phyloP scores from a whole-genome alignment of 208 protist genomes.

The Acanthamoeba royreba region DNA sequence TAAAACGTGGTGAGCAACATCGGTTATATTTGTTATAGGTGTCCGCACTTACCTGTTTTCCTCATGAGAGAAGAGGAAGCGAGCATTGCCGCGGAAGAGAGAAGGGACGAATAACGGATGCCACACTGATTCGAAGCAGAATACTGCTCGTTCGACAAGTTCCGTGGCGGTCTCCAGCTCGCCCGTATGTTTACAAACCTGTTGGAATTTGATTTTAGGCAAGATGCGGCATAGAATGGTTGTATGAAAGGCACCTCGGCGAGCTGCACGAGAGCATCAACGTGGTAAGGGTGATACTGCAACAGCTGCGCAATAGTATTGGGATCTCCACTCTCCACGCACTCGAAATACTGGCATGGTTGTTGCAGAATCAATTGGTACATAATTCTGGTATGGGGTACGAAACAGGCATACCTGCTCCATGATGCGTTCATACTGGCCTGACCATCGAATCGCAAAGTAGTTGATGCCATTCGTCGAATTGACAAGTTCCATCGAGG shows the following conservation, averaged over 20 bases:
- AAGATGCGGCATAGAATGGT: neutral
- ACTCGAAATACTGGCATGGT: slow-evolving; percentile 20
- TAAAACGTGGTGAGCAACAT: too few relatives aligned
- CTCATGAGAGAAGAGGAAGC: neutral
- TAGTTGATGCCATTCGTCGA: neutral
- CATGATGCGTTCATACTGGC: neutral
- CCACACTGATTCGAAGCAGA: slow-evolving; percentile 37
- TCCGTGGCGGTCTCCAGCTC: slow-evolving; percentile 32
- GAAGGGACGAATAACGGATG: neutral
- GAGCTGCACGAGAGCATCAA: neutral
- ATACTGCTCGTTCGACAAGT: neutral
- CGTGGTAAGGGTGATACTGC: slow-evolving; percentile 15
- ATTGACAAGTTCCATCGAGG: neutral
- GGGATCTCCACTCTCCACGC: slow-evolving; percentile 1
- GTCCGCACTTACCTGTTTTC: slow-evolving; percentile 1
- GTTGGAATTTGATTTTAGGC: neutral
- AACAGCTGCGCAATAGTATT: slow-evolving; percentile 20
- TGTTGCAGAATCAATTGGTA: neutral
- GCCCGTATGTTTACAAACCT: slow-evolving; percentile 37
- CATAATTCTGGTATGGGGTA: neutral
- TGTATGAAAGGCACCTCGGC: neutral
- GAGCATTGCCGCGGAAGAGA: slow-evolving; percentile 7
- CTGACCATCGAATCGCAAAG: neutral
- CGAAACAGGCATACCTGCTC: neutral
- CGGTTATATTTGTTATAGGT: too few relatives aligned